Conservation (phyloP, 169 alveolate species). For the Plasmodium berghei region DNA sequence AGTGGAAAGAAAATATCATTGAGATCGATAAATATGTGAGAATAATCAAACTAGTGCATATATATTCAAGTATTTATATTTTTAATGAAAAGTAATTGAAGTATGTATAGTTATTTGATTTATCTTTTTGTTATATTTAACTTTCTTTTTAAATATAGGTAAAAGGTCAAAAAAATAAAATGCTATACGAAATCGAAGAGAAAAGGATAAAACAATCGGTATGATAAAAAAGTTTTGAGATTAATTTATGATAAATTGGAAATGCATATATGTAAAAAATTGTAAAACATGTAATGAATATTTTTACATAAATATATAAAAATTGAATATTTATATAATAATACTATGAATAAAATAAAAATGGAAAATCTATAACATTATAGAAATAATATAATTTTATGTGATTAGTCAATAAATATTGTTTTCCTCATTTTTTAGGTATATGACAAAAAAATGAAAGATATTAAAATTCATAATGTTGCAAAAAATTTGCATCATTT, state of each 20-base stretch:
- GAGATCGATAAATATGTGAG: conserved; percentile 46
- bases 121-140: background rate
- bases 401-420: background rate
- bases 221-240: background rate
- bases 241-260: background rate
- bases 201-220: conserved; percentile 50
- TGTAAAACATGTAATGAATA: background rate
- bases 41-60: background rate
- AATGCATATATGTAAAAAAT: background rate
- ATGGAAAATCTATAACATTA: background rate
- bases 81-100: background rate
- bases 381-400: background rate
- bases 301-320: background rate
- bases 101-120: background rate
- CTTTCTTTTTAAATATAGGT: conserved; percentile 23
- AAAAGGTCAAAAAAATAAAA: conserved; percentile 14
- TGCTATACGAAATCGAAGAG: conserved; percentile 39
- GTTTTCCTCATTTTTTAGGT: background rate
- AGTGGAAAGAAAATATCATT: conserved; percentile 45
- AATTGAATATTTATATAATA: background rate
- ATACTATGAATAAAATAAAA: background rate
- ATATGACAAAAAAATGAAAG: conserved; percentile 33
- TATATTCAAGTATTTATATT: background rate
- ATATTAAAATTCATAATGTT: conserved; percentile 42
- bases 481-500: conserved; percentile 71